phyloP scores from a whole-genome alignment of 768 basidiomycete genomes.

The Amanita phalloides region DNA sequence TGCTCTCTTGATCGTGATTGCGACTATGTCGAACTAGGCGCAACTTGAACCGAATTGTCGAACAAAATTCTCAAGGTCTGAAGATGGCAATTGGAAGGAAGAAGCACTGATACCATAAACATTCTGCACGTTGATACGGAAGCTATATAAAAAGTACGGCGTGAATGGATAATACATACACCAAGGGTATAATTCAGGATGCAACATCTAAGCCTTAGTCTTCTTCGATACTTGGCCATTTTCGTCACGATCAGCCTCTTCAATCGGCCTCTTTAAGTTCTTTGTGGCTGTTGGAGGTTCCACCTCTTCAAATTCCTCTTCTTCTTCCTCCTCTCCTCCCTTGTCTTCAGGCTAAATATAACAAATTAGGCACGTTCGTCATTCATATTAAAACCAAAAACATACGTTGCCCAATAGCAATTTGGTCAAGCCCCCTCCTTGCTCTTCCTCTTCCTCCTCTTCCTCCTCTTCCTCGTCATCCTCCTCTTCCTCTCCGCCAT shows the following conservation, averaged over 20 bases:
- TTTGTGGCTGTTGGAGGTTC: constrained; percentile 1
- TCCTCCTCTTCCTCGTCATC: constrained; percentile 10
- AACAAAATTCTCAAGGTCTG: constrained; percentile 38
- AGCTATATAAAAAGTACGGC: not conserved
- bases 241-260: constrained; percentile 17
- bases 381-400: not conserved
- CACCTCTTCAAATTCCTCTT: constrained; percentile 5
- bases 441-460: not conserved
- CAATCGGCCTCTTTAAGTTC: constrained; percentile 1
- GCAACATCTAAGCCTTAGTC: constrained; percentile 23
- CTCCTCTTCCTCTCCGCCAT: constrained; percentile 14
- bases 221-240: constrained; percentile 25
- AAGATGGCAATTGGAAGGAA: constrained; percentile 42
- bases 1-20: constrained; percentile 54
- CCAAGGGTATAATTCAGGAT: constrained; percentile 3
- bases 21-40: constrained; percentile 55
- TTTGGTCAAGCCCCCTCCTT: constrained; percentile 3
- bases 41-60: constrained; percentile 41
- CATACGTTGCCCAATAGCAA: constrained; percentile 7
- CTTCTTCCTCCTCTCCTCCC: constrained; percentile 7
- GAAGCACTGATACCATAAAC: constrained; percentile 52
- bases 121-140: not conserved
- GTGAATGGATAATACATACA: constrained; percentile 9
- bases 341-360: constrained; percentile 2
- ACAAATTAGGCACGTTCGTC: not conserved